A percentile compares a stretch with the other conserved stretches of the same genome.
phyloP scores from a whole-genome alignment of 305 asterid genomes.

The Vinca major region DNA sequence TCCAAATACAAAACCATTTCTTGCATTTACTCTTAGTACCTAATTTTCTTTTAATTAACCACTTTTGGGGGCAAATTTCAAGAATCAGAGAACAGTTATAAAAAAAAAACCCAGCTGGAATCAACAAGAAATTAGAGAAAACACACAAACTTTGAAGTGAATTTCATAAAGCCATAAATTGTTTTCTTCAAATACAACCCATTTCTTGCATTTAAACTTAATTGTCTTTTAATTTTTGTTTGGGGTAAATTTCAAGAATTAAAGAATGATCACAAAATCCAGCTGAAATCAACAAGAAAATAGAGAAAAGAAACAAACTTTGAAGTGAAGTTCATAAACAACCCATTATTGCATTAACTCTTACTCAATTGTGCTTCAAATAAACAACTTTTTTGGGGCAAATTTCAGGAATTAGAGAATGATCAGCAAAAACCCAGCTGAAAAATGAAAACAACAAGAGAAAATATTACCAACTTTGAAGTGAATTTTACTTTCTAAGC shows the following conservation, averaged over 20 bases:
- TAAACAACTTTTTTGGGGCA: no score
- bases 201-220: neutral
- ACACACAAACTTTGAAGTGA: no score
- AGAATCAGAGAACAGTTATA: neutral
- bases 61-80: neutral
- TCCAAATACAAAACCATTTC: neutral
- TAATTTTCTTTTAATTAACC: neutral
- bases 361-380: no score
- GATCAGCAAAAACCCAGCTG: no score
- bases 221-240: neutral
- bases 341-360: no score
- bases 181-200: neutral
- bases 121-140: no score
- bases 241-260: neutral
- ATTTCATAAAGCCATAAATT: neutral
- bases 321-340: conserved; percentile 2
- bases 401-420: no score
- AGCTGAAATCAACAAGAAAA: neutral
- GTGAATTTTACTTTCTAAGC: no score
- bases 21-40: neutral
- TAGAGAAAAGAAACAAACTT: neutral
- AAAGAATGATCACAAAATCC: neutral
- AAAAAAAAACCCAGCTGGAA: neutral
- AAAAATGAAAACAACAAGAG: no score
- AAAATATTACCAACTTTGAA: no score